A percentile compares a stretch with the other conserved stretches of the same genome.
phyloP scores from a whole-genome alignment of 345 rosid species.

The Aegle marmelos region DNA sequence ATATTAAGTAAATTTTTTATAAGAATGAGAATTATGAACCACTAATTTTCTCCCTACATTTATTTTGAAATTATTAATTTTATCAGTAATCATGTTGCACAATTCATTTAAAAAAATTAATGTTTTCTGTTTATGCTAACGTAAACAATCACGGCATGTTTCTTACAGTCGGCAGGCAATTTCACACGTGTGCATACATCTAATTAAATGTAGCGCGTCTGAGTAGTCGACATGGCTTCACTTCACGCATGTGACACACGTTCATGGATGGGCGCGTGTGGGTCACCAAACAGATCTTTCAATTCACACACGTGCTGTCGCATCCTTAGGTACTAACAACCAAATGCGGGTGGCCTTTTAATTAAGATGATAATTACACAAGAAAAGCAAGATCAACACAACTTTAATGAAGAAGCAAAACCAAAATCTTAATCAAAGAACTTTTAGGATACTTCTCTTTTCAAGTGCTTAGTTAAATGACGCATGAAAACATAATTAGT shows the following conservation, averaged over 20 bases:
- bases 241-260: neutral
- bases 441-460: neutral
- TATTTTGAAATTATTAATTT: no score
- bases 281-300: neutral
- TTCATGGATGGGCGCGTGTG: neutral
- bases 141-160: neutral
- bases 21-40: no score
- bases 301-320: neutral
- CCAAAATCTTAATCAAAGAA: neutral
- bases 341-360: neutral
- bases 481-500: neutral
- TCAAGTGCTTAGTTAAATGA: neutral
- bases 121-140: no score
- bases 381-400: neutral
- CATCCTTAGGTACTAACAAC: neutral
- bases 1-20: no score
- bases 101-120: no score
- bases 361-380: neutral
- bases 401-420: neutral
- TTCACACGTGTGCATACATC: neutral
- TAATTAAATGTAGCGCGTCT: neutral
- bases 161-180: neutral
- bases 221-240: no score
- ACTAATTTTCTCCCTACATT: no score
- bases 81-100: no score